Conservation (phyloP, 2,329 filamentous ascomycete genomes). For the Neonectria magnoliae region DNA sequence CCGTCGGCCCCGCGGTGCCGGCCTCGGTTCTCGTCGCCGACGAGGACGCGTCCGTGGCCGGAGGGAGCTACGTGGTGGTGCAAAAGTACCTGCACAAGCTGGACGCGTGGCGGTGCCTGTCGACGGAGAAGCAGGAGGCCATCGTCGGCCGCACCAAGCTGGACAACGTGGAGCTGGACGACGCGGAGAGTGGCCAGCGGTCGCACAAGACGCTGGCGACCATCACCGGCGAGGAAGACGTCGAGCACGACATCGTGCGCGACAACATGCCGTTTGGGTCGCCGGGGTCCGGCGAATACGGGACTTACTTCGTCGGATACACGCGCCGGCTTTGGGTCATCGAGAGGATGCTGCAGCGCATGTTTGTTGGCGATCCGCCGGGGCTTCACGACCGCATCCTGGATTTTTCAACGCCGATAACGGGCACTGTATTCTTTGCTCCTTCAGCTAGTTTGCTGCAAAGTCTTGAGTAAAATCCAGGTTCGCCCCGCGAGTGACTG, state of each 20-base stretch:
- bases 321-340: constrained; percentile 64
- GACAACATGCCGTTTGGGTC: constrained; percentile 71
- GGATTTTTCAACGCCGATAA: constrained; percentile 63
- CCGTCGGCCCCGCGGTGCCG: constrained; percentile 56
- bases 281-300: constrained; percentile 60
- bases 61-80: constrained; percentile 67
- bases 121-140: constrained; percentile 62
- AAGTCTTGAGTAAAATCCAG: too few relatives aligned
- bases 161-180: constrained; percentile 66
- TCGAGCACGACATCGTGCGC: constrained; percentile 63
- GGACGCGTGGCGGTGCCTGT: constrained; percentile 55
- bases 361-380: constrained; percentile 65
- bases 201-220: constrained; percentile 66
- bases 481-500: too few relatives aligned
- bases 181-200: constrained; percentile 56
- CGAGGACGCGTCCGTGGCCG: constrained; percentile 50
- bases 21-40: constrained; percentile 55
- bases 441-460: constrained; percentile 43
- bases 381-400: constrained; percentile 65
- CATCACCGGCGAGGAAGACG: constrained; percentile 60
- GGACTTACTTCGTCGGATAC: constrained; percentile 69
- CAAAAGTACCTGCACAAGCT: constrained; percentile 69
- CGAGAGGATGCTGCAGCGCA: constrained; percentile 66
- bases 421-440: constrained; percentile 64
- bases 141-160: constrained; percentile 67